Evolutionary conservation across 129 eudicot species (phyloP).

Genomic region (Scalesia atractyloides): DNA sequence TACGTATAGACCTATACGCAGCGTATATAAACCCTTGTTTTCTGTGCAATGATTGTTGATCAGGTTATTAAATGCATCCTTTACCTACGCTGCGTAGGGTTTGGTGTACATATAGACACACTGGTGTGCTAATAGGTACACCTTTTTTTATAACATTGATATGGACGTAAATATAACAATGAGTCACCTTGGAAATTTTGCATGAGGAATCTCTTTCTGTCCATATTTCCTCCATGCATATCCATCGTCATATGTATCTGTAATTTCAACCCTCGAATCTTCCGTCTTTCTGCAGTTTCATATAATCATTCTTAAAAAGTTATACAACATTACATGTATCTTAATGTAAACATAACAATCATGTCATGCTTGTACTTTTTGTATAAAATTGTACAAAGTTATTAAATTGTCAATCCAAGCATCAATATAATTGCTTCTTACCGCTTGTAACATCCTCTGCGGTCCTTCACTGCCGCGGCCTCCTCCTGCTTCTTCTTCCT

Average conservation of each 20-base stretch:
- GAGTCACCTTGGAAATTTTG: conserved; percentile 50
- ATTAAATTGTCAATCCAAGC: too few species aligned
- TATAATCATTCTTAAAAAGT: neutral
- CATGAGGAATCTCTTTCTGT: conserved; percentile 46
- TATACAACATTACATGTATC: neutral
- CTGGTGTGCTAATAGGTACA: too few species aligned
- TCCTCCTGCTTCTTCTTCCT: conserved; percentile 11
- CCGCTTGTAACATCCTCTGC: conserved; percentile 64
- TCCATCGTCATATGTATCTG: conserved; percentile 46
- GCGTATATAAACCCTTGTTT: too few species aligned
- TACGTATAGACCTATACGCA: too few species aligned
- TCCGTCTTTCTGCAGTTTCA: conserved; percentile 38
- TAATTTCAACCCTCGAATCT: conserved; percentile 33
- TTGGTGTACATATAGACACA: too few species aligned
- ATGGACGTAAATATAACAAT: too few species aligned
- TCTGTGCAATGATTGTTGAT: too few species aligned
- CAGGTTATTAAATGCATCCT: too few species aligned
- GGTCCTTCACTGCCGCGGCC: conserved; percentile 30
- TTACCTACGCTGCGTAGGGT: too few species aligned
- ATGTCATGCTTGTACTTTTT: too few species aligned
- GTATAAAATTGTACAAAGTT: neutral
- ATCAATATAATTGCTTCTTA: neutral
- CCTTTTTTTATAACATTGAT: conserved; percentile 3
- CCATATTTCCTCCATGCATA: conserved; percentile 77
- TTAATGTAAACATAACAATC: too few species aligned